Conservation (phyloP, 768 basidiomycete genomes). For the Daedaleopsis nitida region DNA sequence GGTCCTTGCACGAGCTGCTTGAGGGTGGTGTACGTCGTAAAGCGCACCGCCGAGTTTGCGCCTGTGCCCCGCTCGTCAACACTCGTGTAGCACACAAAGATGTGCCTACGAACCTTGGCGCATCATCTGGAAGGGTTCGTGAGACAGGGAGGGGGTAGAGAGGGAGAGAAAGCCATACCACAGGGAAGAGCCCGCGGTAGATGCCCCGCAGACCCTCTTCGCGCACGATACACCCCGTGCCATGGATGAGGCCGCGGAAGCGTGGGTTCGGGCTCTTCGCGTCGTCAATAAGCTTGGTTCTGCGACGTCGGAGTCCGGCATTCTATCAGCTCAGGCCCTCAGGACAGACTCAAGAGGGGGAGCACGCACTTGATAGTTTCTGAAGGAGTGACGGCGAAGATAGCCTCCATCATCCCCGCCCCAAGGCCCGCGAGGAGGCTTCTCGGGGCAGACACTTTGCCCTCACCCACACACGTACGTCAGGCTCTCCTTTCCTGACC, state of each 20-base stretch:
- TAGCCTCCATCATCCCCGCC: slow-evolving; percentile 89
- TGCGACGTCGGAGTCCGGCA: slow-evolving; percentile 32
- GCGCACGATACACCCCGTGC: slow-evolving; percentile 74
- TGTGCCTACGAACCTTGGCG: slow-evolving; percentile 64
- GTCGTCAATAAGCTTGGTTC: slow-evolving; percentile 97
- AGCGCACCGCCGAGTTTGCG: slow-evolving; percentile 94
- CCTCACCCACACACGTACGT: slow-evolving; percentile 46
- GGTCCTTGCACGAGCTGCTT: slow-evolving; percentile 92
- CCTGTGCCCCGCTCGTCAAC: slow-evolving; percentile 14
- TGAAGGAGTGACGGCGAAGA: slow-evolving; percentile 94
- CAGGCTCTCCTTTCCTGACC: background rate
- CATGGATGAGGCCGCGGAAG: slow-evolving; percentile 87
- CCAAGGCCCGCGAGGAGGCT: slow-evolving; percentile 84
- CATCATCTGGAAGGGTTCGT: slow-evolving; percentile 67
- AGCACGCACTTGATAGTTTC: slow-evolving; percentile 90
- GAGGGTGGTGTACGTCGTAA: slow-evolving; percentile 92
- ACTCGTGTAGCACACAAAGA: background rate
- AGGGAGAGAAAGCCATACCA: slow-evolving; percentile 53
- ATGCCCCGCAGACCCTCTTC: slow-evolving; percentile 85
- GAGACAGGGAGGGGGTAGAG: background rate
- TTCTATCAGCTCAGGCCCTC: background rate
- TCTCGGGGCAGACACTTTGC: slow-evolving; percentile 84
- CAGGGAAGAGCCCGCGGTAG: slow-evolving; percentile 92
- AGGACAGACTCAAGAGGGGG: no score
- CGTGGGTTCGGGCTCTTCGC: slow-evolving; percentile 82